These are phyloP conservation scores for Fusarium oxysporum DNA, from an alignment of 2,329 filamentous ascomycete species.

Conservation along the genomic window DNA sequence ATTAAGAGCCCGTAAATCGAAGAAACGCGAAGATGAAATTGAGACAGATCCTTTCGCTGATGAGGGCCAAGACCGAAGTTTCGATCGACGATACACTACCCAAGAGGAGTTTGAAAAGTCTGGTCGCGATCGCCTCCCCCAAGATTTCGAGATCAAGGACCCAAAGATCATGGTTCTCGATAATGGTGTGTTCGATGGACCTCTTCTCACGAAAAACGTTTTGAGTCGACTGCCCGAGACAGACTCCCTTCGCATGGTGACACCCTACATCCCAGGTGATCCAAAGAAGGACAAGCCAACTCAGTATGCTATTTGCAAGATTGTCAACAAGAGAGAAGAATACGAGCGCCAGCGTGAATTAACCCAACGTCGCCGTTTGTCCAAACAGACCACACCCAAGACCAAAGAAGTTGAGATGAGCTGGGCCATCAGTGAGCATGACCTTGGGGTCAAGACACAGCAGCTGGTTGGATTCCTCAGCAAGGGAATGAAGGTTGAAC, in stretches of 20 bases:
- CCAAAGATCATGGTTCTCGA: slow-evolving; percentile 57
- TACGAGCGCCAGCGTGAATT: slow-evolving; percentile 56
- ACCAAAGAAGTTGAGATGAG: slow-evolving; percentile 88
- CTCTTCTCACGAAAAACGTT: slow-evolving; percentile 53
- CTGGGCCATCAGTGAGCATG: slow-evolving; percentile 84
- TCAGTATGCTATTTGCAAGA: slow-evolving; percentile 73
- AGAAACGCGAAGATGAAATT: neutral
- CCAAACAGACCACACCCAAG: slow-evolving; percentile 55
- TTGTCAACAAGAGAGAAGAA: slow-evolving; percentile 70
- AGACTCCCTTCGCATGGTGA: slow-evolving; percentile 57
- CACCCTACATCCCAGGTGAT: slow-evolving; percentile 51
- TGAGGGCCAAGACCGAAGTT: slow-evolving; percentile 36
- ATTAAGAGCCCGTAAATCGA: slow-evolving; percentile 4
- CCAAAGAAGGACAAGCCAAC: slow-evolving; percentile 37
- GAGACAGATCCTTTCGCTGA: neutral
- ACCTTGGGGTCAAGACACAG: slow-evolving; percentile 77
- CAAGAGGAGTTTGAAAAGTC: slow-evolving; percentile 48
- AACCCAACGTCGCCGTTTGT: slow-evolving; percentile 59
- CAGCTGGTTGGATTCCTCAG: slow-evolving; percentile 75
- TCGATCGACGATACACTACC: slow-evolving; percentile 53
- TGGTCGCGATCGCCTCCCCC: slow-evolving; percentile 54
- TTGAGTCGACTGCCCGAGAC: slow-evolving; percentile 53
- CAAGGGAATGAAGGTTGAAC: slow-evolving; percentile 80
- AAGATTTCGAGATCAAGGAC: slow-evolving; percentile 59
- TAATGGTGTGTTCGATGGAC: slow-evolving; percentile 54